Evolutionary conservation across 257 asterid genomes (phyloP).

Genomic region (Przewalskia tangutica): DNA sequence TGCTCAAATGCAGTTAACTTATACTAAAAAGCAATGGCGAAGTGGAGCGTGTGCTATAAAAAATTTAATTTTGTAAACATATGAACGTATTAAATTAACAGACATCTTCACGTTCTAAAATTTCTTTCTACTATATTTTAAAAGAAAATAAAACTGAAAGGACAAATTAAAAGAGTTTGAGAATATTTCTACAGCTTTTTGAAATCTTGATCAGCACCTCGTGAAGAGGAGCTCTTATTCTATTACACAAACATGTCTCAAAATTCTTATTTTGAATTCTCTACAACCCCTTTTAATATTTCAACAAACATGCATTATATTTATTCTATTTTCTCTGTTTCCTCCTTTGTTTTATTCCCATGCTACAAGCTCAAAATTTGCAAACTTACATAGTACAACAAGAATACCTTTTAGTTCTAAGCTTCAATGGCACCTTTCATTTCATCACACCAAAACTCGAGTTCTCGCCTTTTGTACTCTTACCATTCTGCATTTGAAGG

Average conservation of each 20-base stretch:
- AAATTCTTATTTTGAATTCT: constrained; percentile 9
- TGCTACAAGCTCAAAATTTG: constrained; percentile 28
- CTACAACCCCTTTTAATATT: constrained; percentile 43
- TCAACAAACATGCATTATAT: constrained; percentile 26
- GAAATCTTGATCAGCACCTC: background rate
- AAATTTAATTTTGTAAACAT: background rate
- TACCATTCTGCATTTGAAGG: constrained; percentile 75
- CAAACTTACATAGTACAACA: constrained; percentile 72
- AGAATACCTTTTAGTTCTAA: constrained; percentile 36
- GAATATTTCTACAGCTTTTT: background rate
- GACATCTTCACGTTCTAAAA: background rate
- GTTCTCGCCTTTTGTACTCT: constrained; percentile 73
- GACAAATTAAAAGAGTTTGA: background rate
- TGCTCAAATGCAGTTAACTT: background rate
- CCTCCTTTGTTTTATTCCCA: constrained; percentile 15
- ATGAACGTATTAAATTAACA: background rate
- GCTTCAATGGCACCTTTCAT: constrained; percentile 77
- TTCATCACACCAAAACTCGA: constrained; percentile 22
- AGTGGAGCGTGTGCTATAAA: constrained; percentile 10
- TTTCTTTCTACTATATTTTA: background rate
- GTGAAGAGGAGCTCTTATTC: constrained; percentile 48
- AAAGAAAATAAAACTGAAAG: background rate
- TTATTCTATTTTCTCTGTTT: constrained; percentile 17
- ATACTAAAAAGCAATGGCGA: background rate
- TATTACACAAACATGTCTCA: constrained; percentile 20